A percentile compares a stretch with the other conserved stretches of the same genome.
Evolutionary conservation across 495 filamentous ascomycete genomes (phyloP).

Genomic region (Daldinia vernicosa): DNA sequence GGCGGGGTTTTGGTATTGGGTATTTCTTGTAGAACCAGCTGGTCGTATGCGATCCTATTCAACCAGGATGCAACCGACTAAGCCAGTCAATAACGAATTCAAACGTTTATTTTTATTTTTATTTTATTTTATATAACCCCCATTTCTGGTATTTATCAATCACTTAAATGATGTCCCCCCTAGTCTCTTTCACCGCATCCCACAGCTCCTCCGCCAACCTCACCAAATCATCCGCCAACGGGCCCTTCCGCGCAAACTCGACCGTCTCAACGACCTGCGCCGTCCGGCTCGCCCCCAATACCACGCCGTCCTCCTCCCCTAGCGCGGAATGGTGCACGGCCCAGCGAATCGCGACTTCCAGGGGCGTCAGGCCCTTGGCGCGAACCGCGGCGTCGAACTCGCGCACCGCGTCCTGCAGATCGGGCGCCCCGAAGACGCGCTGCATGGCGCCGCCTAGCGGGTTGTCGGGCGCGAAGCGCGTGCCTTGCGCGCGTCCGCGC

Average conservation of each 20-base stretch:
- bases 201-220: slow-evolving; percentile 26
- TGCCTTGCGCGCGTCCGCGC: slow-evolving; percentile 39
- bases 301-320: slow-evolving; percentile 60
- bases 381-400: slow-evolving; percentile 58
- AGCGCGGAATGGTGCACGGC: slow-evolving; percentile 61
- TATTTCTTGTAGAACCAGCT: slow-evolving; percentile 3
- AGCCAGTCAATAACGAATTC: slow-evolving; percentile 1
- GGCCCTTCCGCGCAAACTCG: slow-evolving; percentile 55
- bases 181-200: slow-evolving; percentile 31
- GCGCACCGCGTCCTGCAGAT: slow-evolving; percentile 50
- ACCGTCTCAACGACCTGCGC: slow-evolving; percentile 63
- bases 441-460: slow-evolving; percentile 49
- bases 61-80: slow-evolving; percentile 20
- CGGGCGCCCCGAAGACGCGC: slow-evolving; percentile 55
- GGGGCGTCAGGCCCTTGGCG: slow-evolving; percentile 56
- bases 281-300: slow-evolving; percentile 60
- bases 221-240: slow-evolving; percentile 38
- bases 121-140: neutral
- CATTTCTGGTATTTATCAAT: neutral
- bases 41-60: slow-evolving; percentile 18
- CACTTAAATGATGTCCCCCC: slow-evolving; percentile 23
- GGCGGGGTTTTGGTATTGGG: neutral
- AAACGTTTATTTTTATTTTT: neutral
- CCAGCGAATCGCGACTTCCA: slow-evolving; percentile 66
- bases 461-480: slow-evolving; percentile 52